Percentiles rank a stretch among this genome's conserved stretches.
Evolutionary conservation across 768 basidiomycete species (phyloP).

Genomic region (Suillus spraguei): DNA sequence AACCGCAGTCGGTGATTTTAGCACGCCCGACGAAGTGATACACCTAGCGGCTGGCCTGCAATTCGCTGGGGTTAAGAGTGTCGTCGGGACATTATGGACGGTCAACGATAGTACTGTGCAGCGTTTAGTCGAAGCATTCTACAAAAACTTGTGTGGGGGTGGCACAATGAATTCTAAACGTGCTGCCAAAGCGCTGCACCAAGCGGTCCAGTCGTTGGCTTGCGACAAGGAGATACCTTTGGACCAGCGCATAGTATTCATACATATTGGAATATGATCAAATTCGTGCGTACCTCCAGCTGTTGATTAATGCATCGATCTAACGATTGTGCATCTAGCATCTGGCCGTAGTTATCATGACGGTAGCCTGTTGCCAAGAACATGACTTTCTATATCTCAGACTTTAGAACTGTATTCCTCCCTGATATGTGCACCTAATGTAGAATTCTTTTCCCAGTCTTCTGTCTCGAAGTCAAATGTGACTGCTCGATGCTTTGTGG

Average conservation of each 20-base stretch:
- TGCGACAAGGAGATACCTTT: background rate
- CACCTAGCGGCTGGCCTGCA: slow-evolving; percentile 28
- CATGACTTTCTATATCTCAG: background rate
- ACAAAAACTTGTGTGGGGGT: background rate
- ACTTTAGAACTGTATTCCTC: background rate
- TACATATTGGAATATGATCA: slow-evolving; percentile 12
- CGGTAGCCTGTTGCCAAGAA: background rate
- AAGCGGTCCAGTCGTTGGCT: background rate
- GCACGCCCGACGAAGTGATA: slow-evolving; percentile 21
- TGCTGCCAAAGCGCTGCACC: slow-evolving; percentile 11
- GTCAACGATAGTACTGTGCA: slow-evolving; percentile 6
- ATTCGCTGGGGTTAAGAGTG: slow-evolving; percentile 21
- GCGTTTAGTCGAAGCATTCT: slow-evolving; percentile 4
- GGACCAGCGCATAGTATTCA: slow-evolving; percentile 11
- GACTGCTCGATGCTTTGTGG: background rate
- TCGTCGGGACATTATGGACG: slow-evolving; percentile 26
- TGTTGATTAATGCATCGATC: background rate
- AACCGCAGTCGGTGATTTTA: background rate
- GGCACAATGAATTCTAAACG: slow-evolving; percentile 8
- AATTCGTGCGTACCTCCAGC: background rate
- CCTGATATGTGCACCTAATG: background rate
- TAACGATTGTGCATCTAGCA: background rate
- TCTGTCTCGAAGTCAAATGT: background rate
- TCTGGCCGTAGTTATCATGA: background rate
- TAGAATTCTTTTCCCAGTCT: background rate